Percentiles rank a stretch among this genome's conserved stretches.
phyloP scores from a whole-genome alignment of 75 land plant species.

The Adiantum capillusveneris region DNA sequence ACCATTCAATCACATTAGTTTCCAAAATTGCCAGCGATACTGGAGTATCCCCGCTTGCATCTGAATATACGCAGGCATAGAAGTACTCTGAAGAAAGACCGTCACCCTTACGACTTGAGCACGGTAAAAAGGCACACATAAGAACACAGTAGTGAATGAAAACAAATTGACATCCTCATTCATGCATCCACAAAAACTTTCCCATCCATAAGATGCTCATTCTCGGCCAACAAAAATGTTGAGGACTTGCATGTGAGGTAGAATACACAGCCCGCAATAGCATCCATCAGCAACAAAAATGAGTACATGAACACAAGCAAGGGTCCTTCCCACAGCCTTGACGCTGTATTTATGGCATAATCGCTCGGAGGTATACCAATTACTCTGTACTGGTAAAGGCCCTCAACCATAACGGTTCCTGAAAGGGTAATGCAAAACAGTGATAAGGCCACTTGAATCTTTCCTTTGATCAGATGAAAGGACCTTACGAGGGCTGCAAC shows the following conservation, averaged over 20 bases:
- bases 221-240: no score
- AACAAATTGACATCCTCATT: no score
- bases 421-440: constrained; percentile 57
- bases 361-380: constrained; percentile 4
- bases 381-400: constrained; percentile 44
- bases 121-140: no score
- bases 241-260: constrained; percentile 70
- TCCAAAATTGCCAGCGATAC: no score
- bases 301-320: constrained; percentile 27
- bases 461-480: constrained; percentile 45
- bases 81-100: no score
- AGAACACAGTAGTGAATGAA: no score
- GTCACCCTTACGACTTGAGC: no score
- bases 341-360: constrained; percentile 5
- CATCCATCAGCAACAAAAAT: constrained; percentile 72
- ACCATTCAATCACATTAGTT: no score
- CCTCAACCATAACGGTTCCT: constrained; percentile 56
- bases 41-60: no score
- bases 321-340: constrained; percentile 39
- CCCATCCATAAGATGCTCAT: no score
- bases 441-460: constrained; percentile 66
- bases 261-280: constrained; percentile 80
- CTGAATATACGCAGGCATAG: no score
- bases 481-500: constrained; percentile 46
- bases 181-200: no score